phyloP scores from a whole-genome alignment of 768 basidiomycete genomes.

The Cystofilobasidium capitatum region DNA sequence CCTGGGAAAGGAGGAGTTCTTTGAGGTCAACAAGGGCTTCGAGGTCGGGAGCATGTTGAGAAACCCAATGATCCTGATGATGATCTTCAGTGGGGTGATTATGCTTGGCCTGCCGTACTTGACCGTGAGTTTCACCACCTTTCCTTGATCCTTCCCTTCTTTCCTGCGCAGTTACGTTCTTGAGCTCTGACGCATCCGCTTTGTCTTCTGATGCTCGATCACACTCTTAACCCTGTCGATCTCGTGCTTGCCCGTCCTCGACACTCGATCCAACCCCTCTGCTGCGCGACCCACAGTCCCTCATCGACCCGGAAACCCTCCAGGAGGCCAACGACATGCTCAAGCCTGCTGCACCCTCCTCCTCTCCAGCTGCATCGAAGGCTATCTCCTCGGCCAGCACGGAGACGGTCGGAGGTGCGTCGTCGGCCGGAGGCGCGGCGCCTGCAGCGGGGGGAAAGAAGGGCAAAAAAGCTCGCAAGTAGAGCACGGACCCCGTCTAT shows the following conservation, averaged over 20 bases:
- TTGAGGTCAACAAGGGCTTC: not conserved
- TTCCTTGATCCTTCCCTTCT: not conserved
- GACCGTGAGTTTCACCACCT: not conserved
- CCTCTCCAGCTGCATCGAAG: not conserved
- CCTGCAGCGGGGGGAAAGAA: not conserved
- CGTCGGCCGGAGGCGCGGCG: too few species aligned
- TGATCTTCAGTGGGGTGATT: not conserved
- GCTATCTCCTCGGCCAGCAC: too few species aligned
- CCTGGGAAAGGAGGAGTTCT: not conserved
- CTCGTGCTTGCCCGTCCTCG: not conserved
- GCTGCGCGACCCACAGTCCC: not conserved
- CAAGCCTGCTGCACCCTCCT: not conserved
- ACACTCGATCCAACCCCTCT: not conserved
- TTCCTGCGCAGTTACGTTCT: not conserved
- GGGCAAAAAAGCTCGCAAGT: not conserved
- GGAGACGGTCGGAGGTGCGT: not conserved
- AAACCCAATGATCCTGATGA: not conserved
- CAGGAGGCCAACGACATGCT: not conserved
- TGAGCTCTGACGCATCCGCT: too few species aligned
- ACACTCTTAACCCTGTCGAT: too few species aligned
- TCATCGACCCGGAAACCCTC: not conserved
- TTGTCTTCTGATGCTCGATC: too few species aligned
- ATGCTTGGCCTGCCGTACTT: not conserved
- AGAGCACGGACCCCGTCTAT: too few species aligned
- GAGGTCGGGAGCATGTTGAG: not conserved